Evolutionary conservation across 208 protist genomes (phyloP).

Genomic region (Naegleria lovaniensis): DNA sequence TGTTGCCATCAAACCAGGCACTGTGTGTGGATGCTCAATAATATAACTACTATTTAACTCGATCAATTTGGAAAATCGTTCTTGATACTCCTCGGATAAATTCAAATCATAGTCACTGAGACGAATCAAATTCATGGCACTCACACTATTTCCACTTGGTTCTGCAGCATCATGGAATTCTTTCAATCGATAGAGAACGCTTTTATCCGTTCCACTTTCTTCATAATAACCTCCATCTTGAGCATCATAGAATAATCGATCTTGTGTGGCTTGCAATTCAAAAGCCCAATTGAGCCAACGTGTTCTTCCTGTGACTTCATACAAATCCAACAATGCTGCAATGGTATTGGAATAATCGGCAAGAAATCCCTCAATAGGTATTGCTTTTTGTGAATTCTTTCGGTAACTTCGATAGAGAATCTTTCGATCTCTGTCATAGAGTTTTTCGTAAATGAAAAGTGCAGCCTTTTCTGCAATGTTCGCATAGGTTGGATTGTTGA

Average conservation of each 20-base stretch:
- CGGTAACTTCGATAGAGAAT: neutral
- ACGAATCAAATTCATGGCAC: slow-evolving; percentile 27
- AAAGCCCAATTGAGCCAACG: slow-evolving; percentile 39
- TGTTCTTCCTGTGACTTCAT: slow-evolving; percentile 26
- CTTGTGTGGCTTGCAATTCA: slow-evolving; percentile 30
- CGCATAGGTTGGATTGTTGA: slow-evolving; percentile 6
- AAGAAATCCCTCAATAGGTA: slow-evolving; percentile 19
- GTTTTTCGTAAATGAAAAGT: slow-evolving; percentile 31
- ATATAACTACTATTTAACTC: neutral
- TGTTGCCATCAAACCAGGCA: neutral
- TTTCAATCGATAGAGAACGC: slow-evolving; percentile 20
- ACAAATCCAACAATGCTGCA: slow-evolving; percentile 36
- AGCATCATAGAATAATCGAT: neutral
- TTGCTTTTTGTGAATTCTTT: neutral
- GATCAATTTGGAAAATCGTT: neutral
- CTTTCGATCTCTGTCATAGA: neutral
- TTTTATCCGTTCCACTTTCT: neutral
- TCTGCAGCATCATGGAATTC: slow-evolving; percentile 29
- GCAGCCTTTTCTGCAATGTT: slow-evolving; percentile 28
- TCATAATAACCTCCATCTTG: slow-evolving; percentile 25
- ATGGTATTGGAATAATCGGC: slow-evolving; percentile 40
- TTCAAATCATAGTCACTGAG: neutral
- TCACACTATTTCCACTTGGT: slow-evolving; percentile 11
- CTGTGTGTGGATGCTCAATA: neutral
- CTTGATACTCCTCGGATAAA: neutral